Percentiles rank a stretch among this genome's conserved stretches.
Evolutionary conservation across 345 rosid species (phyloP).

Genomic region (Abelmoschus esculentus): DNA sequence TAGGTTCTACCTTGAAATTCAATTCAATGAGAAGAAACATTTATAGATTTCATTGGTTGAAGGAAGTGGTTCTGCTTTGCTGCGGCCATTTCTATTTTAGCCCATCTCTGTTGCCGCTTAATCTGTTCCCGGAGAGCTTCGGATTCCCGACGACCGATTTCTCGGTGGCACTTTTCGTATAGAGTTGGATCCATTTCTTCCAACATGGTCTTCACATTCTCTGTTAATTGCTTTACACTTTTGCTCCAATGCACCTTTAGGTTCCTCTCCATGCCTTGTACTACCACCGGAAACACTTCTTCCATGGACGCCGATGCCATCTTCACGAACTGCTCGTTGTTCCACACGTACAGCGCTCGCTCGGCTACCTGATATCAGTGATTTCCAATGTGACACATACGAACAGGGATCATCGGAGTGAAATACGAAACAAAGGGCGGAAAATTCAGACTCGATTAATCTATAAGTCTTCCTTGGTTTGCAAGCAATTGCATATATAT

Average conservation of each 20-base stretch:
- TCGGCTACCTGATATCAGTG: conserved; percentile 41
- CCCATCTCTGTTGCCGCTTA: conserved; percentile 43
- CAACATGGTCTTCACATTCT: conserved; percentile 44
- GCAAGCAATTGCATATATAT: background rate
- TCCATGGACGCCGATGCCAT: conserved; percentile 41
- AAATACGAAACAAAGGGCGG: background rate
- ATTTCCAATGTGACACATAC: background rate
- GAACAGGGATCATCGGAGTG: too few species aligned
- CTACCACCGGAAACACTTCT: conserved; percentile 47
- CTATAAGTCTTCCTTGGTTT: background rate
- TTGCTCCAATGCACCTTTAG: conserved; percentile 54
- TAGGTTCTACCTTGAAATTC: background rate
- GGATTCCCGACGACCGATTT: conserved; percentile 20
- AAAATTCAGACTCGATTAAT: background rate
- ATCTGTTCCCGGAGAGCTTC: conserved; percentile 23
- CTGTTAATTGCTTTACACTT: conserved; percentile 50
- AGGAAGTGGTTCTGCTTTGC: conserved; percentile 29
- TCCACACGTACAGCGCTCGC: conserved; percentile 53
- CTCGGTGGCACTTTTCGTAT: conserved; percentile 29
- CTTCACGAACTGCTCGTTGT: conserved; percentile 57
- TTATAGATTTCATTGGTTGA: conserved; percentile 6
- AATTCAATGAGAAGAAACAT: conserved; percentile 21
- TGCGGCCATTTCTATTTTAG: conserved; percentile 30
- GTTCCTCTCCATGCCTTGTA: conserved; percentile 56
- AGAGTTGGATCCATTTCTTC: conserved; percentile 43